Evolutionary conservation across 805 yeast genomes (phyloP).

Genomic region (Cyberlindnera japonica): DNA sequence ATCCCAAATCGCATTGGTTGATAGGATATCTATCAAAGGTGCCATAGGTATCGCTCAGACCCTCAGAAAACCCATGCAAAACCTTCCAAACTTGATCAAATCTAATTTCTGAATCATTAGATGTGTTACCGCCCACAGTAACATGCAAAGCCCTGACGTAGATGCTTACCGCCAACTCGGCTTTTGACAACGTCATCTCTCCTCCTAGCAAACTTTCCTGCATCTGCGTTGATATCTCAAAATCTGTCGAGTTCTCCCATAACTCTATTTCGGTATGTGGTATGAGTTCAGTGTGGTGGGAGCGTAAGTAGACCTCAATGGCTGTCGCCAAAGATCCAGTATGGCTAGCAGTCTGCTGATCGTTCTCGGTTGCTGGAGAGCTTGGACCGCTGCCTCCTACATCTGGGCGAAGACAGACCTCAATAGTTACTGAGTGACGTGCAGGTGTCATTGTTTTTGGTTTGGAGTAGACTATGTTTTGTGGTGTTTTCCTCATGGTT

Average conservation of each 20-base stretch:
- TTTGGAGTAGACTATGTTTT: no score
- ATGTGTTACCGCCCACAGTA: slow-evolving; percentile 1
- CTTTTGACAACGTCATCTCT: slow-evolving; percentile 10
- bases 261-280: slow-evolving; percentile 2
- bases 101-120: neutral
- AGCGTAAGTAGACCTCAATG: slow-evolving; percentile 3
- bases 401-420: neutral
- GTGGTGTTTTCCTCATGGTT: no score
- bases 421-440: neutral
- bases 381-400: no score
- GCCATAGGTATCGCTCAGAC: neutral
- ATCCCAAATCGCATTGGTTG: neutral
- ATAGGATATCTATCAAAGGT: neutral
- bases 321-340: neutral
- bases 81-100: neutral
- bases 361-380: no score
- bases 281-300: neutral
- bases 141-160: slow-evolving; percentile 11
- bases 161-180: slow-evolving; percentile 14
- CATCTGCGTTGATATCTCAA: slow-evolving; percentile 10
- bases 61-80: neutral
- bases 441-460: neutral
- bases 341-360: neutral
- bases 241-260: slow-evolving; percentile 2
- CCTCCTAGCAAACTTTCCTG: slow-evolving; percentile 5